phyloP scores from a whole-genome alignment of 805 yeast genomes.

The Candida maltosa region DNA sequence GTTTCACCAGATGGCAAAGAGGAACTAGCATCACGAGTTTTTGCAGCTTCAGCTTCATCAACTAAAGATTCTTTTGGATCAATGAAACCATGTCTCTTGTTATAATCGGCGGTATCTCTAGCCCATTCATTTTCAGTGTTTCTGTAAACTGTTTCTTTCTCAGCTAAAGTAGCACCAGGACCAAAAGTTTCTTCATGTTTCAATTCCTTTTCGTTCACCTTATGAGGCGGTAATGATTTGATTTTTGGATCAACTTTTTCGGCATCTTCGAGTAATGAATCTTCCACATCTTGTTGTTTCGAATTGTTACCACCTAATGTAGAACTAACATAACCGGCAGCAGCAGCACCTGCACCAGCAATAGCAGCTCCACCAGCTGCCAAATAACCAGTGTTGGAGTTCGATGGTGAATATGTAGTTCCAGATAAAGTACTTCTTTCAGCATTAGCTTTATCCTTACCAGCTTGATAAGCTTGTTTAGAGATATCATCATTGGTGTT shows the following conservation, averaged over 20 bases:
- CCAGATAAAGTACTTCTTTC: not conserved
- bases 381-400: constrained; percentile 1
- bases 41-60: constrained; percentile 28
- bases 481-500: constrained; percentile 9
- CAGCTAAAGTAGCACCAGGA: constrained; percentile 5
- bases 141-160: not conserved
- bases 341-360: constrained; percentile 2
- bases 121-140: constrained; percentile 13
- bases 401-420: not conserved
- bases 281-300: too few species aligned
- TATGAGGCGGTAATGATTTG: constrained; percentile 6
- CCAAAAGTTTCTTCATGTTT: not conserved
- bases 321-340: not conserved
- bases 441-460: constrained; percentile 2
- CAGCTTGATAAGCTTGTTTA: constrained; percentile 2
- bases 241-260: constrained; percentile 5
- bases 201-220: constrained; percentile 1
- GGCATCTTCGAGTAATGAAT: constrained; percentile 6
- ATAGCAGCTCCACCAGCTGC: constrained; percentile 4
- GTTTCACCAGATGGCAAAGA: too few species aligned
- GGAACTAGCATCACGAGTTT: too few species aligned
- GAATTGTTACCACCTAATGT: too few species aligned
- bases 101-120: not conserved
- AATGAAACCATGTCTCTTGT: constrained; percentile 20
- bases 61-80: constrained; percentile 21